Evolutionary conservation across 495 filamentous ascomycete species (phyloP).

Genomic region (Lasiosphaeria hispida): DNA sequence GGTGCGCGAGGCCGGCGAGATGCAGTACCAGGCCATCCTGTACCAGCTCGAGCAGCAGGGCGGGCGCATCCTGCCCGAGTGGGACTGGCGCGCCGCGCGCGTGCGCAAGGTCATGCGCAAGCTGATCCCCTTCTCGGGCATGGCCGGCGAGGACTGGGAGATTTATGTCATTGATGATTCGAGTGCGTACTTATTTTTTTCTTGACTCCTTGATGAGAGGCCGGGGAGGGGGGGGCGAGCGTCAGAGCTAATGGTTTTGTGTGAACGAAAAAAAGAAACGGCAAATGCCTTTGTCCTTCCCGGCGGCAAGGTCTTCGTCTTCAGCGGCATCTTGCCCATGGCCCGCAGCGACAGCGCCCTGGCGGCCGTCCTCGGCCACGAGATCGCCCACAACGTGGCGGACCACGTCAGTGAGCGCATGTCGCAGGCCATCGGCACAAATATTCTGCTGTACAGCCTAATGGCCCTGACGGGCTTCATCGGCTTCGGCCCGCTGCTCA

Average conservation of each 20-base stretch:
- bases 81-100: constrained; percentile 38
- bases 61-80: constrained; percentile 37
- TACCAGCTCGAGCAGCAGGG: constrained; percentile 37
- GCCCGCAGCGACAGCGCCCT: constrained; percentile 70
- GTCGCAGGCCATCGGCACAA: constrained; percentile 57
- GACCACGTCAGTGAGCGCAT: constrained; percentile 76
- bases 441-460: constrained; percentile 49
- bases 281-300: constrained; percentile 89
- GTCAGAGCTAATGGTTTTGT: neutral
- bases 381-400: constrained; percentile 90
- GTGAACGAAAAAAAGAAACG: constrained; percentile 19
- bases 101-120: constrained; percentile 69
- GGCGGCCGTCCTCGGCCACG: constrained; percentile 84
- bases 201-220: neutral
- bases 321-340: constrained; percentile 74
- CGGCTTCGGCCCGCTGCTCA: constrained; percentile 39
- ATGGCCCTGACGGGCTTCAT: constrained; percentile 54
- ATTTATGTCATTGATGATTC: constrained; percentile 78
- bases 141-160: constrained; percentile 68
- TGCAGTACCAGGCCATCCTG: constrained; percentile 53
- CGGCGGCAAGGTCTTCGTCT: constrained; percentile 93
- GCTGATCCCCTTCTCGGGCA: constrained; percentile 65
- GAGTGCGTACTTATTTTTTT: constrained; percentile 10
- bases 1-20: constrained; percentile 53
- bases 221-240: neutral